phyloP scores from a whole-genome alignment of 2,329 filamentous ascomycete species.

The Aciculosporium take region DNA sequence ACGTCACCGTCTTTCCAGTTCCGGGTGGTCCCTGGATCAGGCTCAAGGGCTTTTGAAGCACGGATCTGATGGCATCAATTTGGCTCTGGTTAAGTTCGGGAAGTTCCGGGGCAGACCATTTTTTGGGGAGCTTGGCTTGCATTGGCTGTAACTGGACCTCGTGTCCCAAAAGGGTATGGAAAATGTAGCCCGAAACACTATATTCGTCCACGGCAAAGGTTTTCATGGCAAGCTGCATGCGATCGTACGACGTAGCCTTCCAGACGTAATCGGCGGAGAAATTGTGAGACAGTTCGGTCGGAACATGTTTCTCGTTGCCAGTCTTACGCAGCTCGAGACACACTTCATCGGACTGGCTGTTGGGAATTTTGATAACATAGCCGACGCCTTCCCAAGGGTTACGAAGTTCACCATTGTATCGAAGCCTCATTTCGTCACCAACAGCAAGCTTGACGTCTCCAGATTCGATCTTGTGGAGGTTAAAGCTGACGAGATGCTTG shows the following conservation, averaged over 20 bases:
- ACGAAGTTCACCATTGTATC: slow-evolving; percentile 88
- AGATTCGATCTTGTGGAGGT: slow-evolving; percentile 90
- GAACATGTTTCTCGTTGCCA: slow-evolving; percentile 89
- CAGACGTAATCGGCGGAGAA: slow-evolving; percentile 98
- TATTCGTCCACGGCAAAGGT: slow-evolving; percentile 95
- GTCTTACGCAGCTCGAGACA: slow-evolving; percentile 88
- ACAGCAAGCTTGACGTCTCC: slow-evolving; percentile 97
- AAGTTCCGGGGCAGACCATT: slow-evolving; percentile 87
- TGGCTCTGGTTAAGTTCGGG: slow-evolving; percentile 93
- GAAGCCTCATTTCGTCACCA: slow-evolving; percentile 93
- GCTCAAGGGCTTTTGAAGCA: slow-evolving; percentile 83
- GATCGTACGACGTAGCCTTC: slow-evolving; percentile 98
- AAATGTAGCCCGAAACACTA: slow-evolving; percentile 97
- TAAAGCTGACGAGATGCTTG: slow-evolving; percentile 91
- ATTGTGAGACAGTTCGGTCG: slow-evolving; percentile 91
- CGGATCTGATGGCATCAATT: slow-evolving; percentile 89
- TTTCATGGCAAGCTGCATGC: slow-evolving; percentile 99
- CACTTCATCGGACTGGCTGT: slow-evolving; percentile 97
- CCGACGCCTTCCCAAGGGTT: slow-evolving; percentile 93
- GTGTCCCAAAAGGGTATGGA: slow-evolving; percentile 89
- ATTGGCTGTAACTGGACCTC: slow-evolving; percentile 89
- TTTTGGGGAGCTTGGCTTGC: slow-evolving; percentile 91
- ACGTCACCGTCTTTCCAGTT: slow-evolving; percentile 97
- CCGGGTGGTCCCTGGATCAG: slow-evolving; percentile 94
- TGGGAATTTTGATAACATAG: slow-evolving; percentile 98